Evolutionary conservation across 2,329 filamentous ascomycete species (phyloP).

Genomic region (Elsinoe australis): DNA sequence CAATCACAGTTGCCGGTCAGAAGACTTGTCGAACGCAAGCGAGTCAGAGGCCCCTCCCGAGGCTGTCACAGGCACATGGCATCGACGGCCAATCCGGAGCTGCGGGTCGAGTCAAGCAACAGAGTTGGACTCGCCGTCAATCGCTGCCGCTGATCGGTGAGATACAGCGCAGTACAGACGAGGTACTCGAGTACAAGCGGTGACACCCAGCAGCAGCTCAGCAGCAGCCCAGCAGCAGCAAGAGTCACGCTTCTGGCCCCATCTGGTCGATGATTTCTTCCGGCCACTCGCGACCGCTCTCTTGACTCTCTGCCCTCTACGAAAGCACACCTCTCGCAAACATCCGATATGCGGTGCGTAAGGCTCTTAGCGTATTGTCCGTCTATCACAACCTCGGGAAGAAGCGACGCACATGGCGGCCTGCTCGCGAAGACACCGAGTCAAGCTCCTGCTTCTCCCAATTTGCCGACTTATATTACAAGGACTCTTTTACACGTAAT

Average conservation of each 20-base stretch:
- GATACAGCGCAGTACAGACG: neutral
- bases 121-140: constrained; percentile 11
- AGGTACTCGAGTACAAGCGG: neutral
- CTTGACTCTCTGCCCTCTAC: neutral
- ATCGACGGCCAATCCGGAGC: constrained; percentile 14
- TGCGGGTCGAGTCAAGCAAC: constrained; percentile 15
- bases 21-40: neutral
- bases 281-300: neutral
- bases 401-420: no score
- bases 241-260: no score
- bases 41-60: constrained; percentile 7
- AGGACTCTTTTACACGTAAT: constrained; percentile 1
- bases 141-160: constrained; percentile 6
- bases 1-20: constrained; percentile 1
- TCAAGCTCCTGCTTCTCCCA: constrained; percentile 12
- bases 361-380: constrained; percentile 6
- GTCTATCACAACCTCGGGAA: constrained; percentile 3
- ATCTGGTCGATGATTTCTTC: constrained; percentile 3
- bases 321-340: neutral
- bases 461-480: constrained; percentile 14
- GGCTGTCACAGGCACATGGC: constrained; percentile 9
- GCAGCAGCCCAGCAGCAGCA: no score
- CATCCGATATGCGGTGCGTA: neutral
- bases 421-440: no score
- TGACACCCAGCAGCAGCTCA: constrained; percentile 3